These are phyloP conservation scores for Scutellaria baicalensis DNA, from an alignment of 257 asterid species.

Conservation along the genomic window DNA sequence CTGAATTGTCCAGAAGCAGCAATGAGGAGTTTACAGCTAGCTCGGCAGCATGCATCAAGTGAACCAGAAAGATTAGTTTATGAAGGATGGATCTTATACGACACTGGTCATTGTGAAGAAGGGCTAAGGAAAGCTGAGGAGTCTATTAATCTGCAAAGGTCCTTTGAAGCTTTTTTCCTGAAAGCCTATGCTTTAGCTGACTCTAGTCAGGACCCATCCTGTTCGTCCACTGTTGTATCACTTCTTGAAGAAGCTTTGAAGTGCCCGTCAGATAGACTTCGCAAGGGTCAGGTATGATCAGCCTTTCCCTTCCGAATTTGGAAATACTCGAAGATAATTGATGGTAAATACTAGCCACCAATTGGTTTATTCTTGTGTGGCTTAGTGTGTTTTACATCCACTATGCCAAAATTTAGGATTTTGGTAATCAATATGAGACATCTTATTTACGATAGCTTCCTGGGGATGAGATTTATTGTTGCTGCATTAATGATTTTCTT, in stretches of 20 bases:
- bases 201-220: conserved; percentile 86
- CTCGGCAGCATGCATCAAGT: conserved; percentile 84
- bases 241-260: conserved; percentile 96
- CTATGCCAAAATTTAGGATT: neutral
- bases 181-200: conserved; percentile 99
- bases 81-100: conserved; percentile 98
- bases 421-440: neutral
- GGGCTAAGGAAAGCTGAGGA: conserved; percentile 94
- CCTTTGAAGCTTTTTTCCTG: conserved; percentile 96
- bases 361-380: neutral
- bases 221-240: conserved; percentile 77
- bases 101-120: conserved; percentile 94
- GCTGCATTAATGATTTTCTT: too few species aligned
- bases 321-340: neutral
- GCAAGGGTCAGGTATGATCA: conserved; percentile 89
- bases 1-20: conserved; percentile 98
- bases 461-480: too few species aligned
- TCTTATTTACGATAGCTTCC: too few species aligned
- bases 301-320: neutral
- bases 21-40: conserved; percentile 91
- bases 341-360: neutral
- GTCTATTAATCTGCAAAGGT: conserved; percentile 81
- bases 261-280: conserved; percentile 98
- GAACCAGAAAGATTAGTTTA: conserved; percentile 88
- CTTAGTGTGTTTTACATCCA: neutral